Percentiles rank a stretch among this genome's conserved stretches.
Conservation (phyloP, 1,284 basidiomycete genomes). For the Papiliotrema laurentii region DNA sequence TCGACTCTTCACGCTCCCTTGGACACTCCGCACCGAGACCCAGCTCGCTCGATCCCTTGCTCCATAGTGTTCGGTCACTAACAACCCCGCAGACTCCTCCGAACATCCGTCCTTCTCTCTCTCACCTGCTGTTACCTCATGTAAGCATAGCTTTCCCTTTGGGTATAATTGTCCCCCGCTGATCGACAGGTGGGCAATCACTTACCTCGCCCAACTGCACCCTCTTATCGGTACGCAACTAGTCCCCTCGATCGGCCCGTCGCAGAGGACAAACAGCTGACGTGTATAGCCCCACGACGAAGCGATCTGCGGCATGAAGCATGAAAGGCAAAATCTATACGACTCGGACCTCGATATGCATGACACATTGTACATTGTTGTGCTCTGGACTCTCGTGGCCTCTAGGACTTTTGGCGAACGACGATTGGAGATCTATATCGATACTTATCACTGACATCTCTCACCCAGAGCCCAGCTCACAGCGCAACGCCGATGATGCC, state of each 20-base stretch:
- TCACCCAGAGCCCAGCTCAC: slow-evolving; percentile 1
- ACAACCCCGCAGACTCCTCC: slow-evolving; percentile 59
- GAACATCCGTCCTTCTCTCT: slow-evolving; percentile 70
- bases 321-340: slow-evolving; percentile 10
- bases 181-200: slow-evolving; percentile 67
- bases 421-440: background rate
- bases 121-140: slow-evolving; percentile 80
- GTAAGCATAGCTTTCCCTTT: slow-evolving; percentile 33
- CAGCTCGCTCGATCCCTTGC: background rate
- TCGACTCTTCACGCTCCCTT: too few relatives aligned
- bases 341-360: slow-evolving; percentile 3
- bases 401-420: background rate
- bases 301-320: slow-evolving; percentile 38
- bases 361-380: slow-evolving; percentile 7
- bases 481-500: slow-evolving; percentile 4
- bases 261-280: too few relatives aligned
- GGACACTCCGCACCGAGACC: background rate
- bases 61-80: background rate
- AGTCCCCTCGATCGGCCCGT: background rate
- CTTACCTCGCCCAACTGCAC: slow-evolving; percentile 85
- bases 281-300: slow-evolving; percentile 36
- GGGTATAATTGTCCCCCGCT: background rate
- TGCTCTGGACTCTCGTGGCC: too few relatives aligned
- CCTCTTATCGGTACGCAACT: slow-evolving; percentile 68
- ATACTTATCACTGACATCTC: background rate